These are phyloP conservation scores for Metarhizium sp. DNA, from an alignment of 2,329 filamentous ascomycete genomes.

Conservation along the genomic window DNA sequence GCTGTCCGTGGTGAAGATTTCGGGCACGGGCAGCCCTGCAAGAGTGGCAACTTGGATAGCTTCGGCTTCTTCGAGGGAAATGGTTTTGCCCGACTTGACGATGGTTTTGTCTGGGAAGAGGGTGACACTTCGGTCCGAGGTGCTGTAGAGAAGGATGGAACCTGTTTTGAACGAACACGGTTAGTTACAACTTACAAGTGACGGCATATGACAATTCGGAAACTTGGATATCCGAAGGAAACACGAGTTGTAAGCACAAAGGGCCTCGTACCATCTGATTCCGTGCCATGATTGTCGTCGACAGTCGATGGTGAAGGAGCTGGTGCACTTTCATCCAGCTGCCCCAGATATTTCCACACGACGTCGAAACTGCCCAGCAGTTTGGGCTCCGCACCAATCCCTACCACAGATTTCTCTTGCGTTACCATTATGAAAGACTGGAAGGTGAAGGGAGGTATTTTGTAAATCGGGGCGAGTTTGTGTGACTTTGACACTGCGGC, in stretches of 20 bases:
- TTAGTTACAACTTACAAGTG: background rate
- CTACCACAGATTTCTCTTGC: background rate
- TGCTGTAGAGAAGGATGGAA: background rate
- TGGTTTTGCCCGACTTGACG: background rate
- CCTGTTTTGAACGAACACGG: background rate
- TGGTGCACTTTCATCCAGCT: background rate
- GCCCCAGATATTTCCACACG: background rate
- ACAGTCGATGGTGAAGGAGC: background rate
- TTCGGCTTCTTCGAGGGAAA: constrained; percentile 1
- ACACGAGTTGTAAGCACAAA: background rate
- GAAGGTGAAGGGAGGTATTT: background rate
- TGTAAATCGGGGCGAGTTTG: background rate
- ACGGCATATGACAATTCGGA: too few species aligned
- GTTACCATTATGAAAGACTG: background rate
- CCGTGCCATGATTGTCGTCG: background rate
- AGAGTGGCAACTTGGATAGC: background rate
- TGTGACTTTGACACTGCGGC: background rate
- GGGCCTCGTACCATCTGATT: background rate
- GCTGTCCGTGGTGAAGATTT: constrained; percentile 1
- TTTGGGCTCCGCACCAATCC: background rate
- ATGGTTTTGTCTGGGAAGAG: background rate
- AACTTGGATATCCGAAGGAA: background rate
- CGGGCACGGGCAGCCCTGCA: background rate
- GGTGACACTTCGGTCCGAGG: background rate
- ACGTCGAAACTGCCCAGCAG: background rate